Conservation (phyloP, 2,329 filamentous ascomycete genomes). For the Pseudogymnoascus sp. region DNA sequence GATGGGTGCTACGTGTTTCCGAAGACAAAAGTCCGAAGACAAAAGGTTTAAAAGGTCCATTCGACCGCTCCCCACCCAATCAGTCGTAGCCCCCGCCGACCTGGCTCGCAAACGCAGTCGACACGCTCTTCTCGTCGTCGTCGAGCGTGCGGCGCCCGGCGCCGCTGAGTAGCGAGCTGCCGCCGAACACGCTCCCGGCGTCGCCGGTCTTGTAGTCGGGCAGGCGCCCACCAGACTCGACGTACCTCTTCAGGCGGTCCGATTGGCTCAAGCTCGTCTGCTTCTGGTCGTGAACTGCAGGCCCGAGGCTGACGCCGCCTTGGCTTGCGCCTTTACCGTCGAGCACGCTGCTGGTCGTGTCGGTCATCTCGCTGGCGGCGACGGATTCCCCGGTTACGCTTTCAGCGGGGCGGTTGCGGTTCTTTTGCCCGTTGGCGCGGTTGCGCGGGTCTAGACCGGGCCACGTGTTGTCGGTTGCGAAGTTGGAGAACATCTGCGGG, state of each 20-base stretch:
- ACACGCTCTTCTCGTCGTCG: conserved; percentile 92
- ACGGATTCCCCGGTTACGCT: conserved; percentile 89
- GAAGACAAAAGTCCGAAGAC: conserved; percentile 12
- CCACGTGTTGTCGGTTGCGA: conserved; percentile 74
- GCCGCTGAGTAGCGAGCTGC: conserved; percentile 39
- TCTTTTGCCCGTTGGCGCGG: conserved; percentile 56
- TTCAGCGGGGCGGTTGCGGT: conserved; percentile 57
- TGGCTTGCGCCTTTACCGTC: conserved; percentile 67
- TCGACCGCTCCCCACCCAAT: conserved; percentile 19
- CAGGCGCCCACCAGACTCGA: conserved; percentile 71
- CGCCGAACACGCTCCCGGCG: conserved; percentile 57
- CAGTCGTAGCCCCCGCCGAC: conserved; percentile 48
- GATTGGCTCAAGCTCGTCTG: conserved; percentile 68
- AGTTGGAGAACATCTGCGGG: conserved; percentile 91
- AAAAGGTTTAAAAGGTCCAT: conserved; percentile 8
- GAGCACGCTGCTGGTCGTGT: conserved; percentile 69
- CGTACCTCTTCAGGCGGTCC: conserved; percentile 88
- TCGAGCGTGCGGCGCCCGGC: conserved; percentile 48
- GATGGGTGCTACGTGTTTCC: conserved; percentile 12
- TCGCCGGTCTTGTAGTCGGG: conserved; percentile 44
- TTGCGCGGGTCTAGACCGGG: conserved; percentile 64
- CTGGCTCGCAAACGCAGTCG: conserved; percentile 93
- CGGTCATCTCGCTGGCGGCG: conserved; percentile 81
- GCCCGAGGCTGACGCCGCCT: conserved; percentile 70
- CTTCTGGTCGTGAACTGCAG: conserved; percentile 44